A percentile compares a stretch with the other conserved stretches of the same genome.
Conservation (phyloP, 805 yeast species). For the Saturnispora mendoncae region DNA sequence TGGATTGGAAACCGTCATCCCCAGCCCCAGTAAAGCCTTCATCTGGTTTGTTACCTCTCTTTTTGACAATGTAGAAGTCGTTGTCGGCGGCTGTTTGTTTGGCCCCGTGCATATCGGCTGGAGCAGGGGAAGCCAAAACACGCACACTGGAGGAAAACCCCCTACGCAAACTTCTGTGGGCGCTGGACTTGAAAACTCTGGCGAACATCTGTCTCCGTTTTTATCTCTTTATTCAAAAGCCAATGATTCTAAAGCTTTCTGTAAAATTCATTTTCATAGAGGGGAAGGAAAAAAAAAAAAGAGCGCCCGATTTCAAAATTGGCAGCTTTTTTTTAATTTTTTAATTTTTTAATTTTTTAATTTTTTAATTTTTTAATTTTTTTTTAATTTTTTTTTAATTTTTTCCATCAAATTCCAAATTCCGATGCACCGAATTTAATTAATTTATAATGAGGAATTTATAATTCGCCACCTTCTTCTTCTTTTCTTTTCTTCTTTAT, state of each 20-base stretch:
- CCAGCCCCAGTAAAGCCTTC: slow-evolving; percentile 15
- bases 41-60: slow-evolving; percentile 23
- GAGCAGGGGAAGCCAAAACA: slow-evolving; percentile 9
- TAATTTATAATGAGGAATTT: no score
- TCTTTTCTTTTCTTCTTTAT: background rate
- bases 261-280: no score
- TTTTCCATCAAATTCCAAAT: no score
- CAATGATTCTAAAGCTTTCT: no score
- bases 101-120: slow-evolving; percentile 15
- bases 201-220: slow-evolving; percentile 12
- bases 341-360: no score
- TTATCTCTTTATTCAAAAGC: no score
- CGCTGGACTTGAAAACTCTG: slow-evolving; percentile 10
- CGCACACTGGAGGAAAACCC: slow-evolving; percentile 7
- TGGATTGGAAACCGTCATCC: slow-evolving; percentile 22
- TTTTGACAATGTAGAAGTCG: slow-evolving; percentile 25
- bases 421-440: no score
- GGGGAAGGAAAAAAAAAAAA: background rate
- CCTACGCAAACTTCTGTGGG: slow-evolving; percentile 2
- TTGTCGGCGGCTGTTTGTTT: slow-evolving; percentile 24
- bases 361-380: no score
- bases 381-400: no score
- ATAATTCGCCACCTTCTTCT: no score
- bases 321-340: no score
- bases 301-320: no score